Evolutionary conservation across 129 eudicot species (phyloP).

Genomic region (Erigeron canadensis): DNA sequence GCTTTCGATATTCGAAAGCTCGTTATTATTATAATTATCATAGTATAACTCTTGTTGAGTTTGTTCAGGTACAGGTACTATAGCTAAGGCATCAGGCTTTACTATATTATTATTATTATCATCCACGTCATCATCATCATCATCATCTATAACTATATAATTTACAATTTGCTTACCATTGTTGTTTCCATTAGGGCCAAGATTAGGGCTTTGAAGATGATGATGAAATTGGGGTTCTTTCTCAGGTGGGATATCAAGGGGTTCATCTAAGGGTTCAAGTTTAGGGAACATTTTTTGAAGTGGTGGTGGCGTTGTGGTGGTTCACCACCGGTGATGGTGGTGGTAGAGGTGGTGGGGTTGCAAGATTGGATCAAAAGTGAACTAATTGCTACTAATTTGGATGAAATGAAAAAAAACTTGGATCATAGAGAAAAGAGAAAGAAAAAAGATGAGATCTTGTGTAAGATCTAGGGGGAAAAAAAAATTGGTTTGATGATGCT

Average conservation of each 20-base stretch:
- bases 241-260: conserved; percentile 22
- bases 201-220: conserved; percentile 5
- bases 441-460: too few relatives aligned
- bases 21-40: too few relatives aligned
- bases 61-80: conserved; percentile 23
- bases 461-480: too few relatives aligned
- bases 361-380: too few relatives aligned
- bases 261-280: conserved; percentile 48
- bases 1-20: conserved; percentile 17
- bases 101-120: background rate
- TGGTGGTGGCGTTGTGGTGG: too few relatives aligned
- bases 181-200: background rate
- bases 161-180: conserved; percentile 33
- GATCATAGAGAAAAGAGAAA: too few relatives aligned
- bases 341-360: too few relatives aligned
- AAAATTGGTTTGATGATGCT: too few relatives aligned
- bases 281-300: conserved; percentile 46
- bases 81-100: conserved; percentile 36
- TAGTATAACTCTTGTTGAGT: too few relatives aligned
- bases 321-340: too few relatives aligned
- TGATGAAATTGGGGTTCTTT: background rate
- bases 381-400: too few relatives aligned
- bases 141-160: background rate
- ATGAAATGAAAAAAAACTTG: too few relatives aligned
- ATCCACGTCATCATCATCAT: conserved; percentile 14